Evolutionary conservation across 345 rosid genomes (phyloP), one percentile per base, ranked within the genome.

Genomic region (Brassica incana): DNA sequence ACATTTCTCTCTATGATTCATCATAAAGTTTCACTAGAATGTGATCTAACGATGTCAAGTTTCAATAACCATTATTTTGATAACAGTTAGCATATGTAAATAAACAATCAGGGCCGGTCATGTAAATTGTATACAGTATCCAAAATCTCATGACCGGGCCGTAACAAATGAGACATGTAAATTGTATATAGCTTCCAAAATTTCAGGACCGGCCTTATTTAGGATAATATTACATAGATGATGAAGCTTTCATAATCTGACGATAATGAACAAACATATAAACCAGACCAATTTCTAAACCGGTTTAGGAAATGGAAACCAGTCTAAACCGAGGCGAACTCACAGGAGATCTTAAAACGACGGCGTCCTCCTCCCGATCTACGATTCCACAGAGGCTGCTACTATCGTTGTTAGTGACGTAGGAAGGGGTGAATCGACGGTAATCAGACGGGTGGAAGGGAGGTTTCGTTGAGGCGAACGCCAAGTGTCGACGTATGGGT

Each of bases 321-420:
- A 64, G 30, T 30, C 11, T 32, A 73, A 69, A 32, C 43, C 23
- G 56, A 79, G 8, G 59, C 10, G 9, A 48, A 86, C 97, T 86
- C 87, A 95, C 97, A 16, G 95, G 91, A 85, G 92, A 86, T 88
- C 92, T 88, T 68, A 92, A 86, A 29, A 91, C 83, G 58, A 95
- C 76, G 48, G 88, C 86, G 25, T 89, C 97, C 6, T 85, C 83
- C 36, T 84, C 89, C 68, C 83, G 91, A 86, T 90, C 92, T 76
- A 85, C 79, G 56, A 73, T 81, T 52, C 74, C 77, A 33, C 45
- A 7, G 25, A 38, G 33, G 29, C 10, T 62, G 65, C 38, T 45
- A n/a, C 11, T 74, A 32, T 40, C 16, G 8, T 40, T 76, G 69
- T 59, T 65, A 18, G 16, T 74, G 30, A 48, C 67, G 69, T 77